phyloP scores from a whole-genome alignment of 2,329 filamentous ascomycete genomes.

The Fusarium pseudocircinatum region DNA sequence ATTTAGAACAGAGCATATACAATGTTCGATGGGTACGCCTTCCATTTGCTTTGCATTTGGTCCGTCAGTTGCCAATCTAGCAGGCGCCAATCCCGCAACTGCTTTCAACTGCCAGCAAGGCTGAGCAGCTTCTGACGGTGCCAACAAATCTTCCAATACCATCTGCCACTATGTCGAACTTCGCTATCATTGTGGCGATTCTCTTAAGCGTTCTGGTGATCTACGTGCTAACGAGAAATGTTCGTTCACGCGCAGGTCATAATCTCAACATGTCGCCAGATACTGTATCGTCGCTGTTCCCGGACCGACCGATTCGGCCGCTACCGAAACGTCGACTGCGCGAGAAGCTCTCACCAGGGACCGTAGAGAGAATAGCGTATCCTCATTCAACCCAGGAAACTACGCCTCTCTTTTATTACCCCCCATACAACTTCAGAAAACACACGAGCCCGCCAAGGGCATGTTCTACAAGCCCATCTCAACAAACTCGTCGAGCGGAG shows the following conservation, averaged over 20 bases:
- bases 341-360: slow-evolving; percentile 85
- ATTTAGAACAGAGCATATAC: slow-evolving; percentile 37
- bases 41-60: slow-evolving; percentile 20
- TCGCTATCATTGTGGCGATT: slow-evolving; percentile 21
- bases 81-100: slow-evolving; percentile 2
- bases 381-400: slow-evolving; percentile 78
- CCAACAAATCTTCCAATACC: slow-evolving; percentile 4
- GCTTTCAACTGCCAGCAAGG: not conserved
- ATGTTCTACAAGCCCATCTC: slow-evolving; percentile 34
- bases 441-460: slow-evolving; percentile 46
- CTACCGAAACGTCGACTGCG: slow-evolving; percentile 89
- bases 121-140: slow-evolving; percentile 3
- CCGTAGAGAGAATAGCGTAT: slow-evolving; percentile 83
- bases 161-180: slow-evolving; percentile 16
- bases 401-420: slow-evolving; percentile 75
- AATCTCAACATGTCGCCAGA: slow-evolving; percentile 72
- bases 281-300: slow-evolving; percentile 81
- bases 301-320: slow-evolving; percentile 91
- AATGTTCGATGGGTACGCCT: slow-evolving; percentile 57
- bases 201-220: slow-evolving; percentile 28
- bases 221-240: slow-evolving; percentile 44
- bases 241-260: slow-evolving; percentile 50
- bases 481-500: slow-evolving; percentile 40
- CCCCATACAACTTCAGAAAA: slow-evolving; percentile 64
- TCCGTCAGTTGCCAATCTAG: not conserved